These are phyloP conservation scores for Camellia granthamiana DNA, from an alignment of 148 eudicot genomes.

Conservation along the genomic window DNA sequence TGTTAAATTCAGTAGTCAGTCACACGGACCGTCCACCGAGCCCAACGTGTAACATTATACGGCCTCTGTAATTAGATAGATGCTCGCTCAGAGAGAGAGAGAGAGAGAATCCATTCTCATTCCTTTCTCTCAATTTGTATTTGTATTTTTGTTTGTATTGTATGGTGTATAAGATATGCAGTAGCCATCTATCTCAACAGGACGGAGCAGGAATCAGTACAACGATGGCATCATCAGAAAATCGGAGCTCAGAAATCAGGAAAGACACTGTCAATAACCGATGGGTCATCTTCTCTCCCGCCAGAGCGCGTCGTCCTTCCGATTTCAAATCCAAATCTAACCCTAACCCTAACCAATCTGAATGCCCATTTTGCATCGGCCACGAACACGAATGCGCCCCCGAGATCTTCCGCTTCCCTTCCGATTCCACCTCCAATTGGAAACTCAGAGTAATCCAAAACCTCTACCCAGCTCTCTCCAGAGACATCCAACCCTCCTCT, in stretches of 20 bases:
- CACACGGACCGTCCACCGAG: too few relatives aligned
- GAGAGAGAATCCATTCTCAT: too few relatives aligned
- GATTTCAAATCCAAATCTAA: conserved; percentile 72
- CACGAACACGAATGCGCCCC: conserved; percentile 91
- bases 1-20: too few relatives aligned
- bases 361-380: conserved; percentile 87
- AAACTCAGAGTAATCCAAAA: conserved; percentile 73
- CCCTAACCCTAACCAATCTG: conserved; percentile 27
- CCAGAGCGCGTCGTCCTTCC: conserved; percentile 83
- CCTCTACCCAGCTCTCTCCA: conserved; percentile 80
- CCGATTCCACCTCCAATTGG: conserved; percentile 53
- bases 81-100: too few relatives aligned
- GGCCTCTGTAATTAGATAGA: too few relatives aligned
- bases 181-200: too few relatives aligned
- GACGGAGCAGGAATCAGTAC: too few relatives aligned
- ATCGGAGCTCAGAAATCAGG: conserved; percentile 52
- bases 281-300: conserved; percentile 83
- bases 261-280: conserved; percentile 65
- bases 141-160: too few relatives aligned
- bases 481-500: conserved; percentile 32
- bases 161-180: too few relatives aligned
- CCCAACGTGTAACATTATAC: too few relatives aligned
- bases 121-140: too few relatives aligned
- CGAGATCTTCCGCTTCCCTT: conserved; percentile 74
- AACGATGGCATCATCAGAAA: conserved; percentile 14